phyloP scores from a whole-genome alignment of 192 early-diverging fungal genomes.

The Gryganskiella cystojenkinii region DNA sequence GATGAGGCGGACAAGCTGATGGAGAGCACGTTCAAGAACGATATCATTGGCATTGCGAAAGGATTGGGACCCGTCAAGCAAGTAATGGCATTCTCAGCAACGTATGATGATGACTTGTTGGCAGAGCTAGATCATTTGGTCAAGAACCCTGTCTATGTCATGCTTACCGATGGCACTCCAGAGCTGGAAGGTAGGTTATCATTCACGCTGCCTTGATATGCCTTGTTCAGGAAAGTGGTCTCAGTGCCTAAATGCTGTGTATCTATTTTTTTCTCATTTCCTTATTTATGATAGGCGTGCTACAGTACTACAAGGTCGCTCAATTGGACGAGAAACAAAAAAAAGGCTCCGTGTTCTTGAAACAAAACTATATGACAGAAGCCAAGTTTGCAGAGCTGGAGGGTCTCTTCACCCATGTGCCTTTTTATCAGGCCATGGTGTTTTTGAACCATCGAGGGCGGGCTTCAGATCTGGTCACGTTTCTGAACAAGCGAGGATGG shows the following conservation, averaged over 20 bases:
- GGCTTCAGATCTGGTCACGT: constrained; percentile 59
- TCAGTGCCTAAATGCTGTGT: too few species aligned
- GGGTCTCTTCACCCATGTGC: constrained; percentile 55
- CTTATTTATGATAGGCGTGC: constrained; percentile 52
- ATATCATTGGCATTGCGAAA: constrained; percentile 45
- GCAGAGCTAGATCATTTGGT: constrained; percentile 50
- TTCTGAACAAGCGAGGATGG: constrained; percentile 62
- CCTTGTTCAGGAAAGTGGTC: not conserved
- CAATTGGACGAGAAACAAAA: constrained; percentile 17
- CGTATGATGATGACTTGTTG: constrained; percentile 61
- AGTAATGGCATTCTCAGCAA: constrained; percentile 69
- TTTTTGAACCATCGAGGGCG: constrained; percentile 66
- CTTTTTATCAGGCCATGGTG: constrained; percentile 71
- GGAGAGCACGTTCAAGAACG: constrained; percentile 56
- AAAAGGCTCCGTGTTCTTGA: constrained; percentile 25
- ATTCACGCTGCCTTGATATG: not conserved
- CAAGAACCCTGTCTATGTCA: constrained; percentile 60
- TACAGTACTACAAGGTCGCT: constrained; percentile 59
- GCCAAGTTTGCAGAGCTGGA: constrained; percentile 59
- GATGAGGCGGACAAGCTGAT: constrained; percentile 75
- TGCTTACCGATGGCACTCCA: constrained; percentile 59
- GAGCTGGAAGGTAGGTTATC: constrained; percentile 57
- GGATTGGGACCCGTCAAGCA: constrained; percentile 58
- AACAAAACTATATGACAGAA: constrained; percentile 49
- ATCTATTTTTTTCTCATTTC: not conserved